Evolutionary conservation across 73 alveolate species (phyloP).

Genomic region (Paramecium bursaria): DNA sequence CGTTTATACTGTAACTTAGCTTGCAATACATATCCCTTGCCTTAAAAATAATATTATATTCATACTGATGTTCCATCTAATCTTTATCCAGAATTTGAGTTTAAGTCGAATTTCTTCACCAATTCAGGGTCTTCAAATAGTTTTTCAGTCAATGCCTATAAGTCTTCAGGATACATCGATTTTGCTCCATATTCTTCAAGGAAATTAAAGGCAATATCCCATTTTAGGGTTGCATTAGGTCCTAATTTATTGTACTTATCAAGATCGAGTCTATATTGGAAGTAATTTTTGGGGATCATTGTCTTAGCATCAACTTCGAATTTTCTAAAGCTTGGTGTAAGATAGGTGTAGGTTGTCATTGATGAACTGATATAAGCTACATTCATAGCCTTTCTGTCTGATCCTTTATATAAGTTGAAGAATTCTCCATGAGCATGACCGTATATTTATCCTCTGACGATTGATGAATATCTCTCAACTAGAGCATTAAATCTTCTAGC

Average conservation of each 20-base stretch:
- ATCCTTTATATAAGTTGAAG: conserved; percentile 58
- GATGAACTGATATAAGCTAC: conserved; percentile 67
- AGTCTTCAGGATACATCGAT: conserved; percentile 40
- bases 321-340: conserved; percentile 56
- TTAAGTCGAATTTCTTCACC: conserved; percentile 48
- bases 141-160: conserved; percentile 15
- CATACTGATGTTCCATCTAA: conserved; percentile 28
- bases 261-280: conserved; percentile 60
- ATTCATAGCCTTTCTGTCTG: conserved; percentile 52
- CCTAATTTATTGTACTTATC: conserved; percentile 55
- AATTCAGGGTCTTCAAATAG: conserved; percentile 29
- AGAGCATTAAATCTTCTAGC: conserved; percentile 68
- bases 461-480: conserved; percentile 55
- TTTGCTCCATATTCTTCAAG: conserved; percentile 56
- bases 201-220: conserved; percentile 67
- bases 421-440: conserved; percentile 71
- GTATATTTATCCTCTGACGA: conserved; percentile 62
- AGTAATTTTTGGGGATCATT: conserved; percentile 54
- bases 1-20: conserved; percentile 22
- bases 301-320: conserved; percentile 63
- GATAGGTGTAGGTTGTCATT: conserved; percentile 49
- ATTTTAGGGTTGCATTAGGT: conserved; percentile 42
- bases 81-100: conserved; percentile 40
- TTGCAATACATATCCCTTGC: conserved; percentile 30
- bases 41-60: background rate